Conservation (phyloP, 2,329 filamentous ascomycete species). For the Xylariaceae sp. region DNA sequence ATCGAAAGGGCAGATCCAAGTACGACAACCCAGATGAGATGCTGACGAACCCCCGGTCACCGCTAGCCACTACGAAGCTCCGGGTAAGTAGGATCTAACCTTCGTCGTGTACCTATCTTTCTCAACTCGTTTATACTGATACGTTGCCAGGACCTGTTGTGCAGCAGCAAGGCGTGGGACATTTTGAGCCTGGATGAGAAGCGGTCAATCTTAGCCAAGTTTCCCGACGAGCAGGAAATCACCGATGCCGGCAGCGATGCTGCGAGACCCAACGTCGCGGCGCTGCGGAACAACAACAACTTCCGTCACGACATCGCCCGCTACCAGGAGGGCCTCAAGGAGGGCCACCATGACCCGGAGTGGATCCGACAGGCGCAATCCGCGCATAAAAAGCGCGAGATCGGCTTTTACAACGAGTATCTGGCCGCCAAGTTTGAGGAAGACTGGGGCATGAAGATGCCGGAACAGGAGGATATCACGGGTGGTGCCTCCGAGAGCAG, state of each 20-base stretch:
- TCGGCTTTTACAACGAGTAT: constrained; percentile 54
- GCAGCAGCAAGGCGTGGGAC: constrained; percentile 43
- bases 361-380: constrained; percentile 57
- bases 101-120: neutral
- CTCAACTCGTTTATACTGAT: constrained; percentile 2
- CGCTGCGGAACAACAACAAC: constrained; percentile 50
- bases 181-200: constrained; percentile 39
- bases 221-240: constrained; percentile 44
- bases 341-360: constrained; percentile 53
- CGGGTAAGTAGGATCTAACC: constrained; percentile 33
- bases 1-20: constrained; percentile 32
- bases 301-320: constrained; percentile 51
- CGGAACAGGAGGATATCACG: constrained; percentile 17
- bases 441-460: constrained; percentile 51
- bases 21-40: constrained; percentile 38
- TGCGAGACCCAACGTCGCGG: constrained; percentile 45
- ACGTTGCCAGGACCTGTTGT: constrained; percentile 39
- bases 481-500: neutral
- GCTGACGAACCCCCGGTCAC: constrained; percentile 40
- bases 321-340: constrained; percentile 49
- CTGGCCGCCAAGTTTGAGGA: constrained; percentile 48
- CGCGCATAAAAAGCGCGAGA: constrained; percentile 51
- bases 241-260: constrained; percentile 38
- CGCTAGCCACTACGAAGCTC: constrained; percentile 39
- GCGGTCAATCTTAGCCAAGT: constrained; percentile 39